These are phyloP conservation scores for Lipomyces sp. DNA, from an alignment of 805 yeast species.

Conservation along the genomic window DNA sequence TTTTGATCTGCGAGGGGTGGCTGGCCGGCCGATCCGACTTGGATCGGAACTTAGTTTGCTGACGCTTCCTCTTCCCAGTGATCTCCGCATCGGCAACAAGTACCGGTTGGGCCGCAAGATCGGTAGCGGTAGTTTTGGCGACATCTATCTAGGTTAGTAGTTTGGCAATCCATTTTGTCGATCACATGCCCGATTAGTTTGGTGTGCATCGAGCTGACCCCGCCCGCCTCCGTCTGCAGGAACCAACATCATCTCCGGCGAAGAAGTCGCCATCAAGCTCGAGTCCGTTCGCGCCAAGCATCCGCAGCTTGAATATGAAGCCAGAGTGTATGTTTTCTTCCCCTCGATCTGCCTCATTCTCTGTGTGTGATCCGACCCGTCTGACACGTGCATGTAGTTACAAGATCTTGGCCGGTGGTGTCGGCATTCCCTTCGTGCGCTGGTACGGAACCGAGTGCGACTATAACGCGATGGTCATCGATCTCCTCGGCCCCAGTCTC, in stretches of 20 bases:
- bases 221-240: slow-evolving; percentile 40
- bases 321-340: slow-evolving; percentile 59
- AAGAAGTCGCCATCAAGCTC: slow-evolving; percentile 94
- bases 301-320: slow-evolving; percentile 96
- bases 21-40: too few relatives aligned
- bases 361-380: background rate
- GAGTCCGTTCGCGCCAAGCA: slow-evolving; percentile 89
- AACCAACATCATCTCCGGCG: slow-evolving; percentile 91
- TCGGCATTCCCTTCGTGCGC: slow-evolving; percentile 93
- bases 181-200: background rate
- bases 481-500: slow-evolving; percentile 87
- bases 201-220: background rate
- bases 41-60: too few relatives aligned
- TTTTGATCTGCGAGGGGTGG: too few relatives aligned
- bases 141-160: slow-evolving; percentile 66
- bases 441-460: slow-evolving; percentile 98
- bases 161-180: too few relatives aligned
- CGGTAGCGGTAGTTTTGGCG: slow-evolving; percentile 97
- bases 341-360: background rate
- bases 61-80: too few relatives aligned
- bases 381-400: slow-evolving; percentile 41
- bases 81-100: slow-evolving; percentile 88
- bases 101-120: slow-evolving; percentile 91
- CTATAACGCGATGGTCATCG: slow-evolving; percentile 95
- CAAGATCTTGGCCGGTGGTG: slow-evolving; percentile 91